A percentile compares a stretch with the other conserved stretches of the same genome.
Conservation (phyloP, 768 basidiomycete species). For the Lactifluus volemus region DNA sequence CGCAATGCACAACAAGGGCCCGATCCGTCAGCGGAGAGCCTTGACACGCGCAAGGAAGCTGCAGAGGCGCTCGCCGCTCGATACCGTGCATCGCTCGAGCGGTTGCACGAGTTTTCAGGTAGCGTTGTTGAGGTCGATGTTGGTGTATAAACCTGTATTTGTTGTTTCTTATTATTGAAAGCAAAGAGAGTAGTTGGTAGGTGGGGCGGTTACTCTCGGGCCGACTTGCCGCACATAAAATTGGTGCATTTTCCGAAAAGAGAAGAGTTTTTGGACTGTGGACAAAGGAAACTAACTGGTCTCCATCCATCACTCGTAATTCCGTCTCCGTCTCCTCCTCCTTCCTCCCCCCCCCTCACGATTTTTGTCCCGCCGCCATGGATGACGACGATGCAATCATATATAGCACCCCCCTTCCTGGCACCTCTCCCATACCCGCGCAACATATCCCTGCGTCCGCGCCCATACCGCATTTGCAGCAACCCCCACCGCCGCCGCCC, state of each 20-base stretch:
- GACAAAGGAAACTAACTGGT: too few relatives aligned
- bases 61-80: slow-evolving; percentile 16
- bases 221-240: not conserved
- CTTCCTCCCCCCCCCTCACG: not conserved
- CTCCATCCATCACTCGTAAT: not conserved
- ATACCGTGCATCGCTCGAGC: slow-evolving; percentile 14
- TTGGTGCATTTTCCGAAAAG: too few relatives aligned
- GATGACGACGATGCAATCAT: slow-evolving; percentile 14
- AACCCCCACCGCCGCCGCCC: not conserved
- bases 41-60: slow-evolving; percentile 17
- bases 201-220: not conserved
- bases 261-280: too few relatives aligned
- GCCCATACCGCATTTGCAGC: not conserved
- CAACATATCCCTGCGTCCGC: not conserved
- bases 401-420: slow-evolving; percentile 18
- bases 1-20: slow-evolving; percentile 3
- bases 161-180: not conserved
- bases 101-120: not conserved
- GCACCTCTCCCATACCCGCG: not conserved
- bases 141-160: not conserved
- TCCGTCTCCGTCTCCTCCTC: not conserved
- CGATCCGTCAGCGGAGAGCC: slow-evolving; percentile 15
- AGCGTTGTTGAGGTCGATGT: not conserved
- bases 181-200: not conserved
- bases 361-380: slow-evolving; percentile 3